Evolutionary conservation across 2,329 filamentous ascomycete genomes (phyloP).

Genomic region (Diaporthe nobilis): DNA sequence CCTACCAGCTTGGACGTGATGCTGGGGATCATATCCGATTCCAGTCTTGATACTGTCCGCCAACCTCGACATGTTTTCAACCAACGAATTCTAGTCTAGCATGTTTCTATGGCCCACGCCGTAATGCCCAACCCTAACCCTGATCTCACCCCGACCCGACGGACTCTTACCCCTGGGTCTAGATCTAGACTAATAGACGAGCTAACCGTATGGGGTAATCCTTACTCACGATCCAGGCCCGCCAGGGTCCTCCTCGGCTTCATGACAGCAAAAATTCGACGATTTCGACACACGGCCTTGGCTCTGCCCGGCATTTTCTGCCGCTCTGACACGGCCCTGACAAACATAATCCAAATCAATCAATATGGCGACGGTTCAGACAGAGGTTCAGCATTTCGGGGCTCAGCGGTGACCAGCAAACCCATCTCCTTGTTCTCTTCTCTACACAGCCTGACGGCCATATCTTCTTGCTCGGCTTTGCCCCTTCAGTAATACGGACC

Average conservation of each 20-base stretch:
- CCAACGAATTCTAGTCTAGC: no score
- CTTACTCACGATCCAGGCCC: conserved; percentile 31
- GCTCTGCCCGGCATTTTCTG: background rate
- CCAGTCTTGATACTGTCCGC: background rate
- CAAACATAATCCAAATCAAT: background rate
- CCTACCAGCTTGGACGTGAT: background rate
- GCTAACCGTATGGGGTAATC: conserved; percentile 16
- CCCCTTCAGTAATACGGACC: background rate
- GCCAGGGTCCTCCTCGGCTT: conserved; percentile 17
- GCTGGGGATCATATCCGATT: background rate
- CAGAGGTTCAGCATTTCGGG: background rate
- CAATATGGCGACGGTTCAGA: conserved; percentile 21
- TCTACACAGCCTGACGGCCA: background rate
- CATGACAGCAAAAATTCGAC: conserved; percentile 11
- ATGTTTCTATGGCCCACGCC: background rate
- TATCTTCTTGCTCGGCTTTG: background rate
- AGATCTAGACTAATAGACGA: background rate
- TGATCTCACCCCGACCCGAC: background rate
- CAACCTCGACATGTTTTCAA: background rate
- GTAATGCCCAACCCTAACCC: background rate
- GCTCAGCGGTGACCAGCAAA: background rate
- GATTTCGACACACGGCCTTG: conserved; percentile 27
- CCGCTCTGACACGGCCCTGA: background rate
- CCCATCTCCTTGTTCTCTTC: background rate
- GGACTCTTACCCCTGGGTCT: background rate